Conservation (phyloP, 495 filamentous ascomycete genomes). For the Cercophora sp. region DNA sequence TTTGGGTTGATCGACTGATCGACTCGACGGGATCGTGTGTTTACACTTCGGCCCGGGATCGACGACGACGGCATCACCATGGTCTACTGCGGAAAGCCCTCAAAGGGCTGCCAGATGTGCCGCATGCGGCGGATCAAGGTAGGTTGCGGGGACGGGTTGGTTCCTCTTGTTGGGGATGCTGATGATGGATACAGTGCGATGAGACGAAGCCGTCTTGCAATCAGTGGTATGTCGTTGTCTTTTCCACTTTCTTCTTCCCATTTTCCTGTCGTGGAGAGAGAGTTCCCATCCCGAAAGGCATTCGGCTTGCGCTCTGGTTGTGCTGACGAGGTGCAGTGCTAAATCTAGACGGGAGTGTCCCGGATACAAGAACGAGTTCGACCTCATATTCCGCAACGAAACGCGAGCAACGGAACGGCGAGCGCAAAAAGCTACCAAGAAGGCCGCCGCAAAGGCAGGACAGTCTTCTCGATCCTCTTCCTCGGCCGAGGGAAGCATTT, state of each 20-base stretch:
- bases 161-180: not conserved
- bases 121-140: constrained; percentile 70
- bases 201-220: constrained; percentile 64
- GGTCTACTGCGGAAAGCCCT: constrained; percentile 74
- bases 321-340: constrained; percentile 17
- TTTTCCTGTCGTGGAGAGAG: not conserved
- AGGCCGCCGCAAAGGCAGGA: constrained; percentile 5
- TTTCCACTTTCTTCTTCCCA: not conserved
- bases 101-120: constrained; percentile 69
- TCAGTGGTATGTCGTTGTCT: constrained; percentile 47
- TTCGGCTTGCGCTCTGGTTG: not conserved
- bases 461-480: not conserved
- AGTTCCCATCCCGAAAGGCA: not conserved
- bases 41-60: too few species aligned
- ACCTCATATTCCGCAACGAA: constrained; percentile 63
- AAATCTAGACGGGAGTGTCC: constrained; percentile 65
- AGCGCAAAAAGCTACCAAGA: constrained; percentile 38
- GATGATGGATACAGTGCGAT: constrained; percentile 52
- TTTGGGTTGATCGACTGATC: too few species aligned
- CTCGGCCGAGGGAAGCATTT: not conserved
- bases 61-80: constrained; percentile 32
- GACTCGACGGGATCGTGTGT: too few species aligned
- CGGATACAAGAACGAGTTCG: constrained; percentile 65
- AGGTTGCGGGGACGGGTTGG: constrained; percentile 13
- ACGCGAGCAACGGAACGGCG: constrained; percentile 56